Conservation (phyloP, 805 yeast species). For the Ogataea wickerhamii region DNA sequence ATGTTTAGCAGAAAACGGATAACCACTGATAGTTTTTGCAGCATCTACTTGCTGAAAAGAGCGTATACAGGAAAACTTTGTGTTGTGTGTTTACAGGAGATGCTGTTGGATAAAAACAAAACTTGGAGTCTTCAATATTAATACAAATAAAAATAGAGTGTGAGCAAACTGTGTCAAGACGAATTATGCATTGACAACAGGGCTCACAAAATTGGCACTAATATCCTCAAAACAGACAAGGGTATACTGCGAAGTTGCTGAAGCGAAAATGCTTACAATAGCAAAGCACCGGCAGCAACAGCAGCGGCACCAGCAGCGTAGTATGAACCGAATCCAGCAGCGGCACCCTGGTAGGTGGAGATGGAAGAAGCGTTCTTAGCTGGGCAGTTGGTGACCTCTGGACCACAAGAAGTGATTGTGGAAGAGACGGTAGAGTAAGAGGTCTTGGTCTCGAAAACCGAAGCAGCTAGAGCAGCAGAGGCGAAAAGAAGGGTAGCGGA, state of each 20-base stretch:
- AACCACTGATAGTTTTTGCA: no score
- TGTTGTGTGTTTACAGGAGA: no score
- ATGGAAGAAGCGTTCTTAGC: slow-evolving; percentile 26
- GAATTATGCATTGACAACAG: no score
- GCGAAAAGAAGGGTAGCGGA: slow-evolving; percentile 37
- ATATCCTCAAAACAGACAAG: no score
- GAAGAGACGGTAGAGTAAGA: slow-evolving; percentile 35
- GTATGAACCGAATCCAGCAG: slow-evolving; percentile 26
- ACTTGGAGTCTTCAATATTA: slow-evolving; percentile 3
- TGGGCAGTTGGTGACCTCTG: slow-evolving; percentile 44
- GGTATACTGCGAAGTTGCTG: background rate
- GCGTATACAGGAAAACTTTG: no score
- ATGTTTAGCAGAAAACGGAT: no score
- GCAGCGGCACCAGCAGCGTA: slow-evolving; percentile 35
- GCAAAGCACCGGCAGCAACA: slow-evolving; percentile 35
- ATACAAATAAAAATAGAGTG: slow-evolving; percentile 1
- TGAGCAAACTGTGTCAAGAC: no score
- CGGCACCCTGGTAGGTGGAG: slow-evolving; percentile 35
- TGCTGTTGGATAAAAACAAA: no score
- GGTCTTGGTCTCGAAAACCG: slow-evolving; percentile 31
- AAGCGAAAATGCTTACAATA: slow-evolving; percentile 23
- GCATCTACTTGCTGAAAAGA: no score
- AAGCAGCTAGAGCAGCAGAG: slow-evolving; percentile 36
- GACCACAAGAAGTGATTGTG: slow-evolving; percentile 38
- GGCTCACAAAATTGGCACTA: background rate